A percentile compares a stretch with the other conserved stretches of the same genome.
These are phyloP conservation scores for Salisapilia sapeloensis DNA, from an alignment of 352 stramenopile species.

Conservation along the genomic window DNA sequence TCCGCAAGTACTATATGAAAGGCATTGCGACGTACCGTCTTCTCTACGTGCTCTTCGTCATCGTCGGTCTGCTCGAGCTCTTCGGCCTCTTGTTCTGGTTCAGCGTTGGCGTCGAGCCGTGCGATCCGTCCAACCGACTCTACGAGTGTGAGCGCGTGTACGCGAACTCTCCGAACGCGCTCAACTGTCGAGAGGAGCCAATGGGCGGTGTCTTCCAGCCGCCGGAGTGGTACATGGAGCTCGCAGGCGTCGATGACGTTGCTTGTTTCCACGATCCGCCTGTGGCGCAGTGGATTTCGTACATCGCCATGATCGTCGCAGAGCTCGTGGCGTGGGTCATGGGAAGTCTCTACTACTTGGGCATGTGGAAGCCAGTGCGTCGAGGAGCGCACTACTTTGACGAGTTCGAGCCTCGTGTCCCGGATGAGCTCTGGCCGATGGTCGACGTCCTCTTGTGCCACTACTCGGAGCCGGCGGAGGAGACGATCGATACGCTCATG, in stretches of 20 bases:
- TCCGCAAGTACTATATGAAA: slow-evolving; percentile 83
- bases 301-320: slow-evolving; percentile 47
- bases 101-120: slow-evolving; percentile 58
- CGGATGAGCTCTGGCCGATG: slow-evolving; percentile 70
- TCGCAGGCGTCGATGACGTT: slow-evolving; percentile 59
- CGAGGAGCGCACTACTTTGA: slow-evolving; percentile 78
- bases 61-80: slow-evolving; percentile 50
- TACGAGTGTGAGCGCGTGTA: slow-evolving; percentile 40
- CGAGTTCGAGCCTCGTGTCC: slow-evolving; percentile 69
- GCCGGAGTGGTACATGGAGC: slow-evolving; percentile 55
- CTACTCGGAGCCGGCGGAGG: slow-evolving; percentile 70
- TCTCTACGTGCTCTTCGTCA: slow-evolving; percentile 63
- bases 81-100: slow-evolving; percentile 68
- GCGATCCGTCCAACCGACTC: slow-evolving; percentile 24
- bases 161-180: slow-evolving; percentile 35
- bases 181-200: slow-evolving; percentile 21
- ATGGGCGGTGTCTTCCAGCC: slow-evolving; percentile 54
- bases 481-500: slow-evolving; percentile 74
- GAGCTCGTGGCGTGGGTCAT: slow-evolving; percentile 58
- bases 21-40: slow-evolving; percentile 58
- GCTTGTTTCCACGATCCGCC: slow-evolving; percentile 60
- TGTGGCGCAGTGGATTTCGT: slow-evolving; percentile 64
- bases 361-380: slow-evolving; percentile 80
- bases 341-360: slow-evolving; percentile 69
- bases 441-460: slow-evolving; percentile 71